Base-by-base conservation (phyloP, 2,329 filamentous ascomycete genomes). In the Tothia fuscella region DNA sequence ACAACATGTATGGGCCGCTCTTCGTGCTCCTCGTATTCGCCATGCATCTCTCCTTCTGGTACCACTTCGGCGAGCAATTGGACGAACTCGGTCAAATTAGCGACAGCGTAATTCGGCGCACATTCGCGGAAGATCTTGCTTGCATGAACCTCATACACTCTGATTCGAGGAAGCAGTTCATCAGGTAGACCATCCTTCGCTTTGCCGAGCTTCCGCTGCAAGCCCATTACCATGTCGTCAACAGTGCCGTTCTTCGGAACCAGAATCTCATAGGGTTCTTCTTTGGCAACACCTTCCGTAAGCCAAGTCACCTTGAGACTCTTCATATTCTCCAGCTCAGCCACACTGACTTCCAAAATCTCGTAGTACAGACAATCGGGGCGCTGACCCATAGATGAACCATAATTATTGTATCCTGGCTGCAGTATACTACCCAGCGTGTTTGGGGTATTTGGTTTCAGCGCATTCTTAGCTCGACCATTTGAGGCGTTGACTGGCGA, bases 271-370 rank as follows among this genome's bases (percentile, higher is more conserved):
- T 77, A 75, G 2, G 71, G 67, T 53, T 95, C 87, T 77, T 94
- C 88, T 66, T 95, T 96, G 9, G 78, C 78, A 48, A 96, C 81
- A 32, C 91, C 91, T 48, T 98, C 91, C 30, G 80, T 82, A 34
- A 98, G 67, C 77, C 82, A 89, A 1, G 71, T 83, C 36, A 98
- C 65, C 59, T 84, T 89, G 48, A 96, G 66, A 44, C 68, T 76
- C 67, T 93, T 95, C 67, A 93, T 91, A 43, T 84, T 91, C 56
- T 98, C 91, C 32, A 93, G 71, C 60, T 98, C 93, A 19, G 84
- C 82, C 35, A 98, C 65, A 53, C 86, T 94, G 68, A 95, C 93
- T 48, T 98, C 91, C 30, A 98, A 66, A 21, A 96, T 76, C 59
- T 98, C 91, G 56, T 88, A 98, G 59, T 80, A 96, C 40, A 98